Evolutionary conservation across 345 rosid genomes (phyloP).

Genomic region (Pistacia atlantica): DNA sequence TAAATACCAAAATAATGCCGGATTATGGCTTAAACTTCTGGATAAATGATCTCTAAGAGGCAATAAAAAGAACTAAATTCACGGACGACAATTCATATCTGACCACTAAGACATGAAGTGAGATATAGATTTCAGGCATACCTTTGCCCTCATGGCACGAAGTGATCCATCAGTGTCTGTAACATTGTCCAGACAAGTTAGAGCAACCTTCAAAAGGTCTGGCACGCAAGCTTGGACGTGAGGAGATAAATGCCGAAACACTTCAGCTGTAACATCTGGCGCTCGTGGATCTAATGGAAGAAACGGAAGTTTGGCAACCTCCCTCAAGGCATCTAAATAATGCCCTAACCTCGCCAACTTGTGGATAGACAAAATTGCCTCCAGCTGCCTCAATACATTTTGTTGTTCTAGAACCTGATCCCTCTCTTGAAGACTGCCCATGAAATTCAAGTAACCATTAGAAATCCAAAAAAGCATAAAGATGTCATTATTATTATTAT

Average conservation of each 20-base stretch:
- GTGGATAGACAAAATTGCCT: slow-evolving; percentile 82
- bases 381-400: slow-evolving; percentile 90
- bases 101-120: neutral
- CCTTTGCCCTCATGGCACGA: slow-evolving; percentile 94
- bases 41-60: too few relatives aligned
- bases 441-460: slow-evolving; percentile 14
- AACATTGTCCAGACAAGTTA: slow-evolving; percentile 84
- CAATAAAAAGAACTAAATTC: neutral
- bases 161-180: slow-evolving; percentile 88
- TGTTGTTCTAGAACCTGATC: slow-evolving; percentile 85
- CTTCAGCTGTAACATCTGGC: slow-evolving; percentile 51
- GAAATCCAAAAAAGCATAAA: slow-evolving; percentile 7
- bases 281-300: slow-evolving; percentile 87
- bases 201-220: slow-evolving; percentile 76
- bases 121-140: slow-evolving; percentile 25
- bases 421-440: slow-evolving; percentile 76
- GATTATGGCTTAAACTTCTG: neutral
- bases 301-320: slow-evolving; percentile 87
- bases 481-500: neutral
- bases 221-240: slow-evolving; percentile 91
- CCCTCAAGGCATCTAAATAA: slow-evolving; percentile 84
- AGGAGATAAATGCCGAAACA: slow-evolving; percentile 73
- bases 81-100: neutral
- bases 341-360: slow-evolving; percentile 67
- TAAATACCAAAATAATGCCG: neutral